Evolutionary conservation across 768 basidiomycete species (phyloP).

Genomic region (Clavulina sp.): DNA sequence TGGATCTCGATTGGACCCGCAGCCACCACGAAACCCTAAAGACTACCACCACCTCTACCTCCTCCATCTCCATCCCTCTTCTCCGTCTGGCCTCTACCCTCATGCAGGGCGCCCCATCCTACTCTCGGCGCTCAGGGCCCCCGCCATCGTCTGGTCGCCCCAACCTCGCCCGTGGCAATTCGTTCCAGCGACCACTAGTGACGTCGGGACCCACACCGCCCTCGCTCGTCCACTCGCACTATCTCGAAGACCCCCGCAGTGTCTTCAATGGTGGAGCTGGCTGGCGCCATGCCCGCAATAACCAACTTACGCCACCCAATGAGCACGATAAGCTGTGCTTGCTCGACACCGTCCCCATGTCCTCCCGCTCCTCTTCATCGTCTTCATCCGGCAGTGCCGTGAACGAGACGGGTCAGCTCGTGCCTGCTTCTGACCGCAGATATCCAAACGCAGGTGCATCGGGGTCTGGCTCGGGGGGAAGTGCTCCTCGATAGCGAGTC

Average conservation of each 20-base stretch:
- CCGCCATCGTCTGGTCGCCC: too few relatives aligned
- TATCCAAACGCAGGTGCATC: too few relatives aligned
- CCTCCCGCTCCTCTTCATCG: neutral
- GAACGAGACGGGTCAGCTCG: too few relatives aligned
- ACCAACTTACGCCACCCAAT: neutral
- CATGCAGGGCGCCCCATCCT: neutral
- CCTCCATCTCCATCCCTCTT: neutral
- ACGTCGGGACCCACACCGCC: conserved; percentile 1
- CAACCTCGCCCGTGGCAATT: neutral
- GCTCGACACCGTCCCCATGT: conserved; percentile 9
- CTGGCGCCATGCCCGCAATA: too few relatives aligned
- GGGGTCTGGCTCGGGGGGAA: too few relatives aligned
- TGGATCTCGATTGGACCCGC: too few relatives aligned
- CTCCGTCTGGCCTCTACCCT: neutral
- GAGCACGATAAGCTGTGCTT: conserved; percentile 5
- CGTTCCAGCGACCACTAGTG: neutral
- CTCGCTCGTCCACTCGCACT: conserved; percentile 5
- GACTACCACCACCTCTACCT: neutral
- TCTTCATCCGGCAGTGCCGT: neutral
- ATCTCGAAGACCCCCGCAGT: neutral
- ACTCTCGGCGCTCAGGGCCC: too few relatives aligned
- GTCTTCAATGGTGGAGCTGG: too few relatives aligned
- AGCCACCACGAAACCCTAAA: neutral
- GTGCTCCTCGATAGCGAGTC: too few relatives aligned
- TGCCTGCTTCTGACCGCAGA: too few relatives aligned